Conservation (phyloP, 345 rosid species). For the Lumnitzera littorea region DNA sequence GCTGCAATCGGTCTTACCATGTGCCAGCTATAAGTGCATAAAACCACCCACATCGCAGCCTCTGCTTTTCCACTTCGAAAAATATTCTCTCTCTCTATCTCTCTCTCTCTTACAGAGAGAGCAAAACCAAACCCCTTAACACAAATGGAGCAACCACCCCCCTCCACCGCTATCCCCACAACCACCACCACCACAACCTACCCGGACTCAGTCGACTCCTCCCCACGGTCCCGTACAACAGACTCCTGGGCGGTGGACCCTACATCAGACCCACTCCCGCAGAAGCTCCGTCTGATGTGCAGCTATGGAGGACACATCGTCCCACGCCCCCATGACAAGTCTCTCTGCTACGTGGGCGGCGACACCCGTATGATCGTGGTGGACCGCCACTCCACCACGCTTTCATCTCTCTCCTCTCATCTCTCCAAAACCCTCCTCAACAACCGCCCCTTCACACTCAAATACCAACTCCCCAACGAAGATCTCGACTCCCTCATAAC, state of each 20-base stretch:
- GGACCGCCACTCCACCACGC: constrained; percentile 57
- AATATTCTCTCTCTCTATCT: background rate
- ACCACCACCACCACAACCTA: constrained; percentile 17
- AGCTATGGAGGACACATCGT: constrained; percentile 87
- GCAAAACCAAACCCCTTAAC: background rate
- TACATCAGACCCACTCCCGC: constrained; percentile 22
- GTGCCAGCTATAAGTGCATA: too few species aligned
- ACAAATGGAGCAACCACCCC: constrained; percentile 12
- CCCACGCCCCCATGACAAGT: constrained; percentile 89
- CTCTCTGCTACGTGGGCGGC: constrained; percentile 80
- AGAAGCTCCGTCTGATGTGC: constrained; percentile 88
- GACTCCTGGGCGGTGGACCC: constrained; percentile 61
- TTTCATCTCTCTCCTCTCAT: constrained; percentile 42
- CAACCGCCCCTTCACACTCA: constrained; percentile 63
- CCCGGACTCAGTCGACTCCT: constrained; percentile 59
- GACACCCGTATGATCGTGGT: constrained; percentile 86
- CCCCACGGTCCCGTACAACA: constrained; percentile 80
- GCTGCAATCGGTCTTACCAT: too few species aligned
- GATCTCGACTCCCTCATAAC: constrained; percentile 93
- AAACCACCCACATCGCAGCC: too few species aligned
- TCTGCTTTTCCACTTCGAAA: too few species aligned
- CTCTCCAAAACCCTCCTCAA: constrained; percentile 60
- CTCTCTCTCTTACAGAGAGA: background rate
- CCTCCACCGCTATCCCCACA: constrained; percentile 14
- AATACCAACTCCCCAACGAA: constrained; percentile 90